A percentile compares a stretch with the other conserved stretches of the same genome.
These are phyloP conservation scores for Candida khao-thaluensis DNA, from an alignment of 805 yeast species.

Conservation along the genomic window DNA sequence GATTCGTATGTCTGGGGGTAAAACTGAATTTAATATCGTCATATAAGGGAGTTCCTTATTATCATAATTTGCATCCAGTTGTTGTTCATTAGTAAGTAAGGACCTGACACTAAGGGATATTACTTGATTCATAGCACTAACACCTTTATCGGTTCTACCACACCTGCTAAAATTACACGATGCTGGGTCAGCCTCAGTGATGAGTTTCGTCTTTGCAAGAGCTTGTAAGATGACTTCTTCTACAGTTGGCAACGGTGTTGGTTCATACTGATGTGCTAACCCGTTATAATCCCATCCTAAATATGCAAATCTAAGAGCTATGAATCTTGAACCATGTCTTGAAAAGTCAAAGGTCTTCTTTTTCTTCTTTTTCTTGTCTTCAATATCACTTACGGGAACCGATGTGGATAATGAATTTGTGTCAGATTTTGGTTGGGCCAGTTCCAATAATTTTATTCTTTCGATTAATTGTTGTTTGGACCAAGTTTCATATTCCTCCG, in stretches of 20 bases:
- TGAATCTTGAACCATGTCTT: constrained; percentile 59
- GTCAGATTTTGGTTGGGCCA: not conserved
- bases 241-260: constrained; percentile 80
- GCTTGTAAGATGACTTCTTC: constrained; percentile 77
- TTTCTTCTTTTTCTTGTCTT: constrained; percentile 8
- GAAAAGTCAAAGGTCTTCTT: constrained; percentile 62
- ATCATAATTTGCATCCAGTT: constrained; percentile 56
- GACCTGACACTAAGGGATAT: constrained; percentile 79
- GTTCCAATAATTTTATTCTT: constrained; percentile 57
- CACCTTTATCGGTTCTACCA: constrained; percentile 96
- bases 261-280: constrained; percentile 73
- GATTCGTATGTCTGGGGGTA: constrained; percentile 82
- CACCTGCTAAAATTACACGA: constrained; percentile 81
- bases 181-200: constrained; percentile 56
- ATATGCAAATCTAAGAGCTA: constrained; percentile 84
- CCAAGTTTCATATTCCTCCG: constrained; percentile 55
- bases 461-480: constrained; percentile 61
- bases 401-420: not conserved
- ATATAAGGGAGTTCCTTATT: constrained; percentile 72
- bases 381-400: not conserved
- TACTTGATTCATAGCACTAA: constrained; percentile 95
- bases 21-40: constrained; percentile 65
- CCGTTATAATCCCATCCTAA: constrained; percentile 96
- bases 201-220: constrained; percentile 60
- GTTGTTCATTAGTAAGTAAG: constrained; percentile 59